Evolutionary conservation across 164 flowering plant species (phyloP), one percentile per base, ranked within the genome.

Genomic region (Annona squamosa): DNA sequence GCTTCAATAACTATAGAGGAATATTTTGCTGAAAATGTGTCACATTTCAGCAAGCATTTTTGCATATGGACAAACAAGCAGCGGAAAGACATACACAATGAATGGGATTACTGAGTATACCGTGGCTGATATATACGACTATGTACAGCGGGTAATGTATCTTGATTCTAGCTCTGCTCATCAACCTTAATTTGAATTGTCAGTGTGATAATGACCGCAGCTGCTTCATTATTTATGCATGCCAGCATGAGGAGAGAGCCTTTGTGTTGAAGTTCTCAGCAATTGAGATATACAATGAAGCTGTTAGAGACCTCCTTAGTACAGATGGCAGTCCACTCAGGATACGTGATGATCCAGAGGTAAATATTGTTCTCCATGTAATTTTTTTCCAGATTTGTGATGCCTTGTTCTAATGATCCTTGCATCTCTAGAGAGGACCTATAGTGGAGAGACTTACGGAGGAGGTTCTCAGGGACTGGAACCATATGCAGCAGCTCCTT

Each of bases 11-110:
- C 66, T 66, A 9, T 16, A 61, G 62, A 5, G 57, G 41, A 68
- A 46, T 44, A 42, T 71, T 59, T n/a, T 13, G 13, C 4, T 5
- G 56, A 7, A 41, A 42, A 59, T 56, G 46, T 41, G 57, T 13
- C 46, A 26, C 37, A 26, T 17, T 71, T 63, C 91, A 95, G 99
- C 99, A 3, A 89, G 82, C 75, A 80, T 95, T 72, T 95, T 95
- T 79, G 97, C 99, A 3, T 95, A 95, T 82, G 99, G 99, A 37
- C 99, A 93, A 81, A 95, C 99, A 63, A 91, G 98, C 86, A 95
- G 99, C 71, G 99, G 99, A 67, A 95, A 95, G 82, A 95, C 99
- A 61, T 93, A 85, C 85, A 95, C 99, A 26, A 95, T 95, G 97
- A 73, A 76, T 71, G 99, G 99, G 59, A 81, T 95, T 46, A 91